These are phyloP conservation scores for Pseudogymnoascus sp. DNA, from an alignment of 2,329 filamentous ascomycete species.

Conservation along the genomic window DNA sequence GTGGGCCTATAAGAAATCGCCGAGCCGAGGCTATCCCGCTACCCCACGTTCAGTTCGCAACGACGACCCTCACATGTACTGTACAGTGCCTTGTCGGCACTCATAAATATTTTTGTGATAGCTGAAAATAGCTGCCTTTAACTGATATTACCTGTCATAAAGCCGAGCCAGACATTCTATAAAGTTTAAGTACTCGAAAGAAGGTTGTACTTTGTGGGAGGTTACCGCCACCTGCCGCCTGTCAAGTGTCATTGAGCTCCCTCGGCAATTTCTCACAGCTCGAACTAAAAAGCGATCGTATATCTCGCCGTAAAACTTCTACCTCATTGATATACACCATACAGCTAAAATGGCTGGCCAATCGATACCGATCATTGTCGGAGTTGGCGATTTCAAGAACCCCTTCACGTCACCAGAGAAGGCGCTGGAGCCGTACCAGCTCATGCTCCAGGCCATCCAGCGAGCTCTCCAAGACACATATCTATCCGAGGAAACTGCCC, in stretches of 20 bases:
- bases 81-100: background rate
- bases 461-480: slow-evolving; percentile 45
- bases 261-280: background rate
- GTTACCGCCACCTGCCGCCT: background rate
- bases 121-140: background rate
- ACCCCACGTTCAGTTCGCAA: background rate
- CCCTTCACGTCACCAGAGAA: slow-evolving; percentile 42
- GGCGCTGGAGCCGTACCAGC: slow-evolving; percentile 50
- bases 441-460: slow-evolving; percentile 51
- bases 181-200: background rate
- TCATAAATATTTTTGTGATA: background rate
- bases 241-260: slow-evolving; percentile 2
- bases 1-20: slow-evolving; percentile 6
- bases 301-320: background rate
- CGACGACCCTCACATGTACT: background rate
- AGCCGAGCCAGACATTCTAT: background rate
- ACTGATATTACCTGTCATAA: background rate
- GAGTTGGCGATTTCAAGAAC: slow-evolving; percentile 56
- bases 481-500: slow-evolving; percentile 23
- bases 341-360: background rate
- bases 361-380: slow-evolving; percentile 48
- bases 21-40: slow-evolving; percentile 1
- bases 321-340: background rate
- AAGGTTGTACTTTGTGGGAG: background rate
- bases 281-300: background rate